phyloP scores from a whole-genome alignment of 352 stramenopile genomes.

The Phytopythium mirpurense region DNA sequence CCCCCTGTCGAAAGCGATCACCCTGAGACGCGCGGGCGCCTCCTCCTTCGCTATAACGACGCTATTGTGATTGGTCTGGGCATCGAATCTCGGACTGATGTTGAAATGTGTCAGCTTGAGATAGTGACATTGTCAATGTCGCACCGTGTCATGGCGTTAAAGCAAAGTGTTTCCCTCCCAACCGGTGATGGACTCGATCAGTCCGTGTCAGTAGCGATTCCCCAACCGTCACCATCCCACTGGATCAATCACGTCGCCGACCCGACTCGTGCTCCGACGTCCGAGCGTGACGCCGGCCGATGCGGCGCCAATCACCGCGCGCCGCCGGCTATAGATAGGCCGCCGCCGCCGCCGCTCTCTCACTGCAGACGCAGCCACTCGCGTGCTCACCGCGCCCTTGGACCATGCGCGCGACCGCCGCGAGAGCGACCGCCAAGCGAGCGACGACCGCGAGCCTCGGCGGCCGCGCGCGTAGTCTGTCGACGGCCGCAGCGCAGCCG shows the following conservation, averaged over 20 bases:
- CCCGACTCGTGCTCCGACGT: too few relatives aligned
- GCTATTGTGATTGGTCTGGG: background rate
- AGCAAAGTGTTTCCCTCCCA: too few relatives aligned
- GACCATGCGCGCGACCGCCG: background rate
- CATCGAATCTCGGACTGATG: background rate
- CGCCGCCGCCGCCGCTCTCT: background rate
- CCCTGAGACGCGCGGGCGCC: background rate
- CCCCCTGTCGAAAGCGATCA: background rate
- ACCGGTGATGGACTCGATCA: background rate
- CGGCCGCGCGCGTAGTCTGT: conserved; percentile 9
- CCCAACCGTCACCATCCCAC: background rate
- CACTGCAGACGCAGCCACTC: background rate
- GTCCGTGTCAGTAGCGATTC: conserved; percentile 2
- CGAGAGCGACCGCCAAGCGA: too few relatives aligned
- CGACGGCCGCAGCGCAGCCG: conserved; percentile 5
- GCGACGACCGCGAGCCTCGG: too few relatives aligned
- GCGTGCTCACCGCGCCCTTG: background rate
- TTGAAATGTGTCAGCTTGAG: background rate
- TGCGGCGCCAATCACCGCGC: conserved; percentile 2
- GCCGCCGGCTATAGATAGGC: conserved; percentile 3
- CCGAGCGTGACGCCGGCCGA: conserved; percentile 3
- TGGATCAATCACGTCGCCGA: too few relatives aligned
- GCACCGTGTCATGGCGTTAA: too few relatives aligned
- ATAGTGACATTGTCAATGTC: background rate
- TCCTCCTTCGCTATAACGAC: background rate